phyloP scores from a whole-genome alignment of 2,329 filamentous ascomycete species.

The Pseudofabraea citricarpa region DNA sequence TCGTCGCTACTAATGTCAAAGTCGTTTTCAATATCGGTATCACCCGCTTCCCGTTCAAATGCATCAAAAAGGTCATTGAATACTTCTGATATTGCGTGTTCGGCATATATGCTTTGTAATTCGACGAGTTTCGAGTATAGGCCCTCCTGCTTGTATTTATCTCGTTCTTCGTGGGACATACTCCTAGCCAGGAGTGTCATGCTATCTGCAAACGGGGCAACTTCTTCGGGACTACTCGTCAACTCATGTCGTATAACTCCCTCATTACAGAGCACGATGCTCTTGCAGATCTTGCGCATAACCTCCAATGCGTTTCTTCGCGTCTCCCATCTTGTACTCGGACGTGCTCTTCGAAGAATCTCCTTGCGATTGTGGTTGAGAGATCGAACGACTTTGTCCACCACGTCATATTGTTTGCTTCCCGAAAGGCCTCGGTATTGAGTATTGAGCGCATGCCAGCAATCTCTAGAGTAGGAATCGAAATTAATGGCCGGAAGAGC shows the following conservation, averaged over 20 bases:
- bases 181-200: constrained; percentile 5
- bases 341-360: constrained; percentile 9
- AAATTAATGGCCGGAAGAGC: constrained; percentile 8
- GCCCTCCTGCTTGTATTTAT: constrained; percentile 11
- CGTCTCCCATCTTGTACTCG: constrained; percentile 10
- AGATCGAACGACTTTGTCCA: constrained; percentile 4
- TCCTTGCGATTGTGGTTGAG: constrained; percentile 4
- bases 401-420: constrained; percentile 7
- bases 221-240: constrained; percentile 2
- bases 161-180: constrained; percentile 1
- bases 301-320: constrained; percentile 12
- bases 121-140: constrained; percentile 11
- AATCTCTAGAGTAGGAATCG: constrained; percentile 8
- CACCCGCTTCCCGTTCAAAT: neutral
- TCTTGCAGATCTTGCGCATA: constrained; percentile 13
- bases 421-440: constrained; percentile 6
- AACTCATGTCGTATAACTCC: constrained; percentile 4
- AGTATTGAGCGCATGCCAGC: constrained; percentile 10
- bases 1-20: neutral
- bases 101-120: constrained; percentile 5
- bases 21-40: neutral
- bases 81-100: neutral
- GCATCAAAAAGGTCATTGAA: neutral
- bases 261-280: constrained; percentile 10
- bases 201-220: constrained; percentile 6